phyloP scores from a whole-genome alignment of 306 rosid species.

The Spatholobus suberectus region DNA sequence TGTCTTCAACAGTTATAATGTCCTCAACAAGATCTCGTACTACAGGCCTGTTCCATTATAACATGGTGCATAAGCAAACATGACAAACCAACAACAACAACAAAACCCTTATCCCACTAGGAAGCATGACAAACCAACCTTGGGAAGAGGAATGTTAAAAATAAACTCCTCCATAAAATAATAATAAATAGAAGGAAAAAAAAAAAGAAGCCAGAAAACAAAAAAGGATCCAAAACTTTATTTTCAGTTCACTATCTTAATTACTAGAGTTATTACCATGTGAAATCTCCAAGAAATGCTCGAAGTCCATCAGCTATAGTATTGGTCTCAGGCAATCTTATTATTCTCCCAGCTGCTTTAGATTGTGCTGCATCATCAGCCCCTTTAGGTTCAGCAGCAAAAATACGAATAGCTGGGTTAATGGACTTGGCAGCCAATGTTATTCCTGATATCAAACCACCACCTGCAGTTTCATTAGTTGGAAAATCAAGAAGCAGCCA shows the following conservation, averaged over 20 bases:
- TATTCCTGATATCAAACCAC: slow-evolving; percentile 89
- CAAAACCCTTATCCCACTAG: no score
- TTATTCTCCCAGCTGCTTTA: slow-evolving; percentile 83
- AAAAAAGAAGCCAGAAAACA: background rate
- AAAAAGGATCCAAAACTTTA: slow-evolving; percentile 7
- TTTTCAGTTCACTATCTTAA: slow-evolving; percentile 35
- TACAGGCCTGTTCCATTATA: slow-evolving; percentile 67
- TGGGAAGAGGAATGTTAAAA: slow-evolving; percentile 4
- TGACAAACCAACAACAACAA: slow-evolving; percentile 17
- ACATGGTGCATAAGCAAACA: slow-evolving; percentile 25
- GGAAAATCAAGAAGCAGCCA: slow-evolving; percentile 9
- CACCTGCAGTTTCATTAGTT: slow-evolving; percentile 62
- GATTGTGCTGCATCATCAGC: slow-evolving; percentile 93
- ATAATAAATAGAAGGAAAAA: background rate
- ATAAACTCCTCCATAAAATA: background rate
- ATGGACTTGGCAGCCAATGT: slow-evolving; percentile 93
- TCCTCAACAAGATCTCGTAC: slow-evolving; percentile 89
- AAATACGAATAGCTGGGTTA: slow-evolving; percentile 71
- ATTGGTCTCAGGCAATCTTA: slow-evolving; percentile 73
- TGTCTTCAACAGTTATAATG: slow-evolving; percentile 74
- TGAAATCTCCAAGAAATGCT: slow-evolving; percentile 80
- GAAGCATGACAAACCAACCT: slow-evolving; percentile 4
- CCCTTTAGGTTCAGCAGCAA: slow-evolving; percentile 90
- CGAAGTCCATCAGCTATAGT: slow-evolving; percentile 94
- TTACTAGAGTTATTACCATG: slow-evolving; percentile 61